Percentiles rank a stretch among this genome's conserved stretches.
Conservation (phyloP, 2,329 filamentous ascomycete genomes). For the Biscogniauxia marginata region DNA sequence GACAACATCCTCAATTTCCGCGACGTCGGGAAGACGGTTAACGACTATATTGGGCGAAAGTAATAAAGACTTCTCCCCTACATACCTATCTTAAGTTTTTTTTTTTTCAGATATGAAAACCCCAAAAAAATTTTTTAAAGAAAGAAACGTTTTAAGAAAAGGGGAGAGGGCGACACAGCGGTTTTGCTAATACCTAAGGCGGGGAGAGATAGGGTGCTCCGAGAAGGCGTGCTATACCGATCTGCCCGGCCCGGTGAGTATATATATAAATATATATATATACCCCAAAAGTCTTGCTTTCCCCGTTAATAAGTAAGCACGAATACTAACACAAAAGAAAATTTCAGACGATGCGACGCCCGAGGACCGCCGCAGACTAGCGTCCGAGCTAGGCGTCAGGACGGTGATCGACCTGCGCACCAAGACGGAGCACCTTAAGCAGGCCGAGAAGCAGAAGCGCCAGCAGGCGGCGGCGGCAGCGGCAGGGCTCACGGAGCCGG, state of each 20-base stretch:
- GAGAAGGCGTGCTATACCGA: constrained; percentile 65
- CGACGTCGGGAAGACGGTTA: constrained; percentile 70
- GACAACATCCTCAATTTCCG: constrained; percentile 72
- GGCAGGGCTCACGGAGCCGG: constrained; percentile 50
- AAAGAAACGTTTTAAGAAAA: too few species aligned
- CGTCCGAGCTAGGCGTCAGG: constrained; percentile 60
- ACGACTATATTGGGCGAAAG: constrained; percentile 55
- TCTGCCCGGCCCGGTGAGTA: constrained; percentile 60
- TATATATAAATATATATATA: too few species aligned
- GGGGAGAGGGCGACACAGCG: not conserved
- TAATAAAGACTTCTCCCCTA: constrained; percentile 32
- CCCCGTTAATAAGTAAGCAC: not conserved
- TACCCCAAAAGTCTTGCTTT: too few species aligned
- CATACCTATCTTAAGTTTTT: not conserved
- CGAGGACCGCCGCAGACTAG: constrained; percentile 60
- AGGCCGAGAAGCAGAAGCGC: constrained; percentile 58
- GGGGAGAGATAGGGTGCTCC: constrained; percentile 43
- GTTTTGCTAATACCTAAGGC: constrained; percentile 4
- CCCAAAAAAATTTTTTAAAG: too few species aligned
- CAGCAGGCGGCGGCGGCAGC: constrained; percentile 50
- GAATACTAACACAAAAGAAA: not conserved
- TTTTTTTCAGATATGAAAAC: not conserved
- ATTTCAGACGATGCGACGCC: constrained; percentile 72
- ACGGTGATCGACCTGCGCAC: constrained; percentile 80
- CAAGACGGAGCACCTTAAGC: constrained; percentile 72